Percentiles rank a stretch among this genome's conserved stretches.
These are phyloP conservation scores for Colletotrichum shisoi DNA, from an alignment of 2,329 filamentous ascomycete species.

Conservation along the genomic window DNA sequence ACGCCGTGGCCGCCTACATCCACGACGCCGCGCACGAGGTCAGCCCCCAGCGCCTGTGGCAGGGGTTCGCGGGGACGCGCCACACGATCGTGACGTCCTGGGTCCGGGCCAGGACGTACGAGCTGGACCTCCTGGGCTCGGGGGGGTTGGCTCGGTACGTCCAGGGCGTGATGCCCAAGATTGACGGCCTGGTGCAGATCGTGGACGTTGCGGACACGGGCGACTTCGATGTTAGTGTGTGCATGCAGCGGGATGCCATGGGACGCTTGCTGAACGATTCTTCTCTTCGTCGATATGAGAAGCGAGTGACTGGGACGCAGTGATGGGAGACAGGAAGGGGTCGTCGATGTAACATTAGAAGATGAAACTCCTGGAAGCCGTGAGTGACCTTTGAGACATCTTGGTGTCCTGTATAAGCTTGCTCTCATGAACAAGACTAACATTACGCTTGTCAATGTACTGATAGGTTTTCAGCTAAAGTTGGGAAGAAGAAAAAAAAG, in stretches of 20 bases:
- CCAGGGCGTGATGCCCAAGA: constrained; percentile 52
- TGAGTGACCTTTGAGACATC: too few species aligned
- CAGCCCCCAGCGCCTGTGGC: constrained; percentile 58
- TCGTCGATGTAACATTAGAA: fast-evolving
- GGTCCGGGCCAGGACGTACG: constrained; percentile 50
- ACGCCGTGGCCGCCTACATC: constrained; percentile 51
- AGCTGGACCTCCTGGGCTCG: constrained; percentile 52
- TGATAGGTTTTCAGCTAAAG: too few species aligned
- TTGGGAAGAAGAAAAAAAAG: too few species aligned
- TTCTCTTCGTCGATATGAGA: constrained; percentile 31
- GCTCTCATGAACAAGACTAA: fast-evolving
- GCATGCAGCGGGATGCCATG: constrained; percentile 46
- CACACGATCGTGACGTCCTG: constrained; percentile 57
- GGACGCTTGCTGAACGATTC: constrained; percentile 44
- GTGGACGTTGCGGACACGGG: constrained; percentile 49
- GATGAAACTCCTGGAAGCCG: too few species aligned
- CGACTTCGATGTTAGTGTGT: constrained; percentile 48
- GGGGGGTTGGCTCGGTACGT: constrained; percentile 48
- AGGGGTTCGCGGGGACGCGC: constrained; percentile 53
- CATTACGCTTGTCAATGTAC: too few species aligned
- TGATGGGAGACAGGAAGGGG: fast-evolving
- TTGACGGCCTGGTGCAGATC: constrained; percentile 55
- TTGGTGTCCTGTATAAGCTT: fast-evolving
- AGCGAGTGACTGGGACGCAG: not conserved
- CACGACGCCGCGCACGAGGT: constrained; percentile 55